Evolutionary conservation across 2,329 filamentous ascomycete species (phyloP), one percentile per base, ranked within the genome.

Genomic region (Nemania serpens): DNA sequence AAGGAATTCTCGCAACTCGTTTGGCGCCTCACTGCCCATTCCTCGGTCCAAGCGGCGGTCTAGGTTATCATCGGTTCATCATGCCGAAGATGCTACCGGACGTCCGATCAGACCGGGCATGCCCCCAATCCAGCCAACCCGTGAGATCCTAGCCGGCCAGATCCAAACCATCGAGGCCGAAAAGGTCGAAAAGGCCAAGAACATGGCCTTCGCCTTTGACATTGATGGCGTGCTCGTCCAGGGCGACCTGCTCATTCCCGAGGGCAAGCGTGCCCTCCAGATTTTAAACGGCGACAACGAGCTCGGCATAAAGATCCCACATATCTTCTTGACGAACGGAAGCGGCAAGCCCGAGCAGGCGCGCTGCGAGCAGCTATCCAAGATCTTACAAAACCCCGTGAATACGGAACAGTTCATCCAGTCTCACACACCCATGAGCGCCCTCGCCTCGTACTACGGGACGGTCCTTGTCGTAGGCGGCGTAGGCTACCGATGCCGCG

Each of bases 141-240:
- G 88, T 34, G 87, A 90, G 51, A 85, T 91, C 62, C 78, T 91
- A 63, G 87, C 86, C 39, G 84, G 87, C 2, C 88, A 91, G 75
- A 80, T 91, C 18, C 89, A 92, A 77, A 85, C 88, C 65, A 79
- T 91, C 66, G 81, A 84, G 68, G 76, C 82, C 58, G 83, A 88
- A 68, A 90, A 89, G 78, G 88, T 90, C 15, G 77, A 77, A 33
- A 82, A 83, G 59, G 89, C 88, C 60, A 91, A 91, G 82, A 88
- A 91, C 78, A 91, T 92, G 88, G 88, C 88, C 6, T 93, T 93
- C 66, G 90, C 88, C 70, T 93, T 93, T 66, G 90, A 93, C 75
- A 88, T 90, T 61, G 90, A 92, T 69, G 89, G 89, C 79, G 89
- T 92, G 60, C 81, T 91, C 22, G 88, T 91, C 58, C 88, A 91